Evolutionary conservation across 2,329 filamentous ascomycete species (phyloP).

Genomic region (Emericellopsis cladophorae): DNA sequence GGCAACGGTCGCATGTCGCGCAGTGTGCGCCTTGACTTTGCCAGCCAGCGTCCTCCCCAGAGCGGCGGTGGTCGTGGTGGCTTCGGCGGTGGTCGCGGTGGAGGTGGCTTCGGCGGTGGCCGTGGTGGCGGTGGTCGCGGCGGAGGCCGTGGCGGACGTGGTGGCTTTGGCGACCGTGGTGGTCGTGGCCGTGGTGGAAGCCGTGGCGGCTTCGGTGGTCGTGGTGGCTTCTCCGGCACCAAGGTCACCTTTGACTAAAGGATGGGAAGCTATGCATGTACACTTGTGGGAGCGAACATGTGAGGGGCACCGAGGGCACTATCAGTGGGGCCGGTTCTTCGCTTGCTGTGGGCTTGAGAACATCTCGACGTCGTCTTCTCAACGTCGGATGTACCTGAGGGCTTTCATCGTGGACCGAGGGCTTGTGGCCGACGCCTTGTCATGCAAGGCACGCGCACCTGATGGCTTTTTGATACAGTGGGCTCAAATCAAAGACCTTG

Average conservation of each 20-base stretch:
- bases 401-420: slow-evolving; percentile 28
- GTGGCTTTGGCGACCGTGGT: slow-evolving; percentile 25
- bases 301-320: slow-evolving; percentile 28
- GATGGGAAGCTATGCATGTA: too few relatives aligned
- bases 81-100: slow-evolving; percentile 38
- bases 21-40: slow-evolving; percentile 72
- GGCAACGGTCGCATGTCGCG: slow-evolving; percentile 58
- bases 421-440: slow-evolving; percentile 17
- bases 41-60: slow-evolving; percentile 51
- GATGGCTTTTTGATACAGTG: slow-evolving; percentile 18
- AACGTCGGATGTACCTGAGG: slow-evolving; percentile 42
- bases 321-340: slow-evolving; percentile 30
- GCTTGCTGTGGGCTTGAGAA: slow-evolving; percentile 41
- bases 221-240: slow-evolving; percentile 48
- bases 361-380: slow-evolving; percentile 18
- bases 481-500: neutral
- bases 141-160: slow-evolving; percentile 37
- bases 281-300: too few relatives aligned
- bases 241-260: slow-evolving; percentile 58
- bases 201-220: slow-evolving; percentile 37
- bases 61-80: slow-evolving; percentile 34
- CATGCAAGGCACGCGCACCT: neutral
- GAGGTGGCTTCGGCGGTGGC: slow-evolving; percentile 35
- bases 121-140: slow-evolving; percentile 36
- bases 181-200: slow-evolving; percentile 33